phyloP scores from a whole-genome alignment of 371 early-diverging fungal species.

The Mortierella polycephala region DNA sequence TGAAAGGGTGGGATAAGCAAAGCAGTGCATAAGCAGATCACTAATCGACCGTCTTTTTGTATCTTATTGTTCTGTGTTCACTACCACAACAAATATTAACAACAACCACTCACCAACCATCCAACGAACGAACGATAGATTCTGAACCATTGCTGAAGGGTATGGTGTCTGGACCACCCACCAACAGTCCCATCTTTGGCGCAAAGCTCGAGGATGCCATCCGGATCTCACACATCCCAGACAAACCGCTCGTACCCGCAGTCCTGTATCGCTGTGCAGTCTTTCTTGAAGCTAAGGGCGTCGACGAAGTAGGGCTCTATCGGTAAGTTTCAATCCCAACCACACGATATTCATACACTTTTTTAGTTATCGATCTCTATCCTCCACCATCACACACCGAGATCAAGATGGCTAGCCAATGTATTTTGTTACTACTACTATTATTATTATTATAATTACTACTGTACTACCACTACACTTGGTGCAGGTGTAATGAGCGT shows the following conservation, averaged over 20 bases:
- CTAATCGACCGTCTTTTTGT: too few species aligned
- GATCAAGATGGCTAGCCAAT: too few species aligned
- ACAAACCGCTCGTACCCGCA: constrained; percentile 45
- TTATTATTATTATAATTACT: too few species aligned
- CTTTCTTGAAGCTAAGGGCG: constrained; percentile 44
- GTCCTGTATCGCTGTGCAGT: constrained; percentile 48
- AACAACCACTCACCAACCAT: not conserved
- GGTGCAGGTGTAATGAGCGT: too few species aligned
- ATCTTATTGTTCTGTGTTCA: not conserved
- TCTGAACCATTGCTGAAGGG: constrained; percentile 40
- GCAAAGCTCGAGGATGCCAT: constrained; percentile 40
- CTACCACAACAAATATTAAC: not conserved
- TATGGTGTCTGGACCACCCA: constrained; percentile 1
- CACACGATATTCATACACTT: too few species aligned
- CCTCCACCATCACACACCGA: too few species aligned
- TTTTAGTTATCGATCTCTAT: too few species aligned
- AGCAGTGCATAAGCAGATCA: too few species aligned
- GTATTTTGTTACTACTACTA: too few species aligned
- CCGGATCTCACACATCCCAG: constrained; percentile 38
- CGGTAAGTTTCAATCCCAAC: constrained; percentile 27
- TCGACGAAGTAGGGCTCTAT: constrained; percentile 51
- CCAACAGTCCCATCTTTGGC: constrained; percentile 35
- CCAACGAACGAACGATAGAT: constrained; percentile 18
- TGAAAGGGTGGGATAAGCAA: too few species aligned
- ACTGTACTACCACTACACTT: too few species aligned